Evolutionary conservation across 495 filamentous ascomycete species (phyloP).

Genomic region (Hyaloscypha variabilis): DNA sequence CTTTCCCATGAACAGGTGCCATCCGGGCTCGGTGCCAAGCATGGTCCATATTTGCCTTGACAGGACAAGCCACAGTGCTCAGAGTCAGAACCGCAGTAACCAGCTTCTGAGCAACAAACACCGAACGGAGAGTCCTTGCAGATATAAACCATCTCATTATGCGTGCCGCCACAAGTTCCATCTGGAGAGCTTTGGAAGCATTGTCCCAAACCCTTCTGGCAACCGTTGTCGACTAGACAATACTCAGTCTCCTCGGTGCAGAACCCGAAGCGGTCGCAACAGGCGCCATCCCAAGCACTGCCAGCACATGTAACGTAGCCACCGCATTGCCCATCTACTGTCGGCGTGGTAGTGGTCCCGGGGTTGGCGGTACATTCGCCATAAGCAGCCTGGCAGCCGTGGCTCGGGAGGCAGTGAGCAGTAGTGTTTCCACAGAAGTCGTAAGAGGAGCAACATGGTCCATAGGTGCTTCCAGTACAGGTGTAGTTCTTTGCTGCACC

Average conservation of each 20-base stretch:
- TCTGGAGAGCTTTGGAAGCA: conserved; percentile 20
- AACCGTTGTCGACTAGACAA: conserved; percentile 13
- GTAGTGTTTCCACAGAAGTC: conserved; percentile 12
- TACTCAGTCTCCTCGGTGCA: conserved; percentile 9
- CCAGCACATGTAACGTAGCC: conserved; percentile 4
- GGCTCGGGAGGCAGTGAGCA: conserved; percentile 14
- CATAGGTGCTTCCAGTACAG: conserved; percentile 4
- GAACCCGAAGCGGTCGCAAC: conserved; percentile 18
- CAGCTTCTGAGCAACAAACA: conserved; percentile 28
- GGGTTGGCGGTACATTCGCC: conserved; percentile 2
- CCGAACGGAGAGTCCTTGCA: conserved; percentile 25
- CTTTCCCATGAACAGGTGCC: conserved; percentile 13
- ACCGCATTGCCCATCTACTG: conserved; percentile 11
- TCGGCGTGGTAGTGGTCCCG: background rate
- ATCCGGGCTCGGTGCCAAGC: conserved; percentile 12
- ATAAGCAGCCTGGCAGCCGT: conserved; percentile 15
- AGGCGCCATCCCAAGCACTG: conserved; percentile 16
- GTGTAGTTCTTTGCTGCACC: conserved; percentile 5
- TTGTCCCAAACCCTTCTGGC: conserved; percentile 11
- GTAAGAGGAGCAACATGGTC: conserved; percentile 14
- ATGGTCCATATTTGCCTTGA: conserved; percentile 9
- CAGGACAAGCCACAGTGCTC: conserved; percentile 10
- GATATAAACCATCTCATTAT: conserved; percentile 5
- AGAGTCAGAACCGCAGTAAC: conserved; percentile 15
- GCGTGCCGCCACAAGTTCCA: conserved; percentile 27